Conservation (phyloP, 208 protist species). For the Angomonas deanei region DNA sequence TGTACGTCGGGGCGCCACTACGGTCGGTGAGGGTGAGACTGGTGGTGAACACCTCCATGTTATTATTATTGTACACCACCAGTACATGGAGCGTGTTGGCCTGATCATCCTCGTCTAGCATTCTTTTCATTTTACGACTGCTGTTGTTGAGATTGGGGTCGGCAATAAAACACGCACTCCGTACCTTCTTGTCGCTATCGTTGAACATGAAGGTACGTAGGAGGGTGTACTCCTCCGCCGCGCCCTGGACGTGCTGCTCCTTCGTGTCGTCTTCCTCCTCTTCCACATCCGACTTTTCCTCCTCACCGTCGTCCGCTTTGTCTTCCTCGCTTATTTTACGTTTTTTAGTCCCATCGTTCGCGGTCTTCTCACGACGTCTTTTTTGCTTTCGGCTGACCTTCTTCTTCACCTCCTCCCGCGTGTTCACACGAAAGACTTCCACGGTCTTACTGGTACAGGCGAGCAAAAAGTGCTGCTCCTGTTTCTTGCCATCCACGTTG, state of each 20-base stretch:
- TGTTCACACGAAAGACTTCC: slow-evolving; percentile 74
- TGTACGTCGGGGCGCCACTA: slow-evolving; percentile 27
- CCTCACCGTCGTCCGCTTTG: not conserved
- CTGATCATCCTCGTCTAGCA: not conserved
- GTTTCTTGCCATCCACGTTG: slow-evolving; percentile 6
- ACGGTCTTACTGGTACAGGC: slow-evolving; percentile 82
- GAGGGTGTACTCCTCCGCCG: slow-evolving; percentile 57
- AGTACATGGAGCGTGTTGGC: slow-evolving; percentile 60
- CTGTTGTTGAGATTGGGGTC: slow-evolving; percentile 5
- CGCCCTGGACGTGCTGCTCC: slow-evolving; percentile 17
- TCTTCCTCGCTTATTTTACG: not conserved
- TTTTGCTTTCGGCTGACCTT: slow-evolving; percentile 71
- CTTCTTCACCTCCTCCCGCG: slow-evolving; percentile 60
- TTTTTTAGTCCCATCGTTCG: not conserved
- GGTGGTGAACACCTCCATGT: slow-evolving; percentile 66
- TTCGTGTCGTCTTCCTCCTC: slow-evolving; percentile 2
- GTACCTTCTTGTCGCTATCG: slow-evolving; percentile 47
- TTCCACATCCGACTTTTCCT: slow-evolving; percentile 15
- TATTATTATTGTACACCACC: slow-evolving; percentile 83
- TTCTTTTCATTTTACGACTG: not conserved
- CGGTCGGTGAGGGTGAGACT: slow-evolving; percentile 58
- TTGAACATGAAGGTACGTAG: slow-evolving; percentile 76
- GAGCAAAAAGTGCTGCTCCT: slow-evolving; percentile 63
- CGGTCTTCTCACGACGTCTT: slow-evolving; percentile 10
- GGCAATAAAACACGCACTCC: slow-evolving; percentile 73